These are phyloP conservation scores for Globisporangium viniferum DNA, from an alignment of 352 stramenopile species.

Conservation along the genomic window DNA sequence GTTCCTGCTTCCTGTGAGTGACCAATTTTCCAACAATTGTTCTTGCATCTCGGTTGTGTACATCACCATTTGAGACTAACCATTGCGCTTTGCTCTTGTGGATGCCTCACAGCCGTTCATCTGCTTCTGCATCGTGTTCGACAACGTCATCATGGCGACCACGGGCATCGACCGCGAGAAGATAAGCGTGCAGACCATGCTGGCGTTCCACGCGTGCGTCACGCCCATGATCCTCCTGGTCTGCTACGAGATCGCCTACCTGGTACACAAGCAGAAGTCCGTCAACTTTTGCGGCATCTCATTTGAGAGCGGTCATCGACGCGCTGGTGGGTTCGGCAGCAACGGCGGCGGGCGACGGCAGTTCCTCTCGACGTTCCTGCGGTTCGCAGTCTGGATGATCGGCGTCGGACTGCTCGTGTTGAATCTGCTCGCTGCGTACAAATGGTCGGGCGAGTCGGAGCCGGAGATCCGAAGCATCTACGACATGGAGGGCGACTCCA, in stretches of 20 bases:
- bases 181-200: constrained; percentile 59
- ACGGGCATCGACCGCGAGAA: constrained; percentile 62
- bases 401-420: constrained; percentile 54
- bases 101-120: constrained; percentile 59
- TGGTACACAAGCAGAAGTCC: constrained; percentile 88
- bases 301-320: constrained; percentile 73
- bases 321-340: constrained; percentile 9
- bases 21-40: neutral
- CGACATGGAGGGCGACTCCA: constrained; percentile 61
- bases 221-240: constrained; percentile 84
- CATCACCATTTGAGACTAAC: constrained; percentile 1
- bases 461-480: constrained; percentile 69
- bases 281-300: constrained; percentile 90
- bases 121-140: constrained; percentile 72
- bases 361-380: constrained; percentile 57
- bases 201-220: constrained; percentile 80
- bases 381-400: constrained; percentile 70
- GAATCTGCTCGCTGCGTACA: constrained; percentile 71
- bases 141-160: constrained; percentile 80
- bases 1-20: constrained; percentile 71
- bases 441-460: constrained; percentile 39
- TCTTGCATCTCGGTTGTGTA: neutral
- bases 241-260: constrained; percentile 88
- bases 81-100: neutral
- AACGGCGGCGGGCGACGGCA: constrained; percentile 18